A percentile compares a stretch with the other conserved stretches of the same genome.
Evolutionary conservation across 164 flowering plant species (phyloP).

Genomic region (Tinospora cordifolia): DNA sequence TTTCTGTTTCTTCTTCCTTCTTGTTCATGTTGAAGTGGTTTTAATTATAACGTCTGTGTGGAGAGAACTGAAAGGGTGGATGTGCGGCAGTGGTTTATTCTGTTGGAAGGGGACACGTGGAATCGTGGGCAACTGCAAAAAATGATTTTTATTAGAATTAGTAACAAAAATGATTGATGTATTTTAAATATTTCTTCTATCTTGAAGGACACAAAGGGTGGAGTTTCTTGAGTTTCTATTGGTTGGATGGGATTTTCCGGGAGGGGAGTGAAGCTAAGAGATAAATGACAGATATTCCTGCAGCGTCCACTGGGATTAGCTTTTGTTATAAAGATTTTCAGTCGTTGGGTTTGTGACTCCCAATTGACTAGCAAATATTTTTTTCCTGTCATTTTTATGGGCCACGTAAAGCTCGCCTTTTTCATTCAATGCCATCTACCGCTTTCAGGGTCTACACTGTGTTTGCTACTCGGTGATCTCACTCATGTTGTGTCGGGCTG

Average conservation of each 20-base stretch:
- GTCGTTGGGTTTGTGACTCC: not conserved
- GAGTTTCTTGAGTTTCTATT: conserved; percentile 53
- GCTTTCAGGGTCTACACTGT: too few relatives aligned
- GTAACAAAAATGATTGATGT: not conserved
- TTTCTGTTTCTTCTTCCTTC: conserved; percentile 2
- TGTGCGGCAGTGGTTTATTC: conserved; percentile 25
- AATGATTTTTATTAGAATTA: not conserved
- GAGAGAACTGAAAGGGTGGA: conserved; percentile 22
- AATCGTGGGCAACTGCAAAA: conserved; percentile 14
- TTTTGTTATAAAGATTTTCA: conserved; percentile 14
- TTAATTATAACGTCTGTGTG: conserved; percentile 23
- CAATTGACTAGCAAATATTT: not conserved
- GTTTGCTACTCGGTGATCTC: not conserved
- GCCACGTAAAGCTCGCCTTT: not conserved
- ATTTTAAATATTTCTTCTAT: conserved; percentile 22
- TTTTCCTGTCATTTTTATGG: not conserved
- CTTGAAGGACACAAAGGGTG: conserved; percentile 40
- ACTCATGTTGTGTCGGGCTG: not conserved
- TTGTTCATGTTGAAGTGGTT: not conserved
- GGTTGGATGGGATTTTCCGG: conserved; percentile 53
- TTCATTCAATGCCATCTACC: not conserved
- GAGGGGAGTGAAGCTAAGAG: conserved; percentile 20
- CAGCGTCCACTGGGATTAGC: not conserved
- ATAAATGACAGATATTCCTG: conserved; percentile 10
- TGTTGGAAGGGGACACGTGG: conserved; percentile 58